Base-by-base conservation (phyloP, 2,329 filamentous ascomycete species). In the Fusarium sp. region DNA sequence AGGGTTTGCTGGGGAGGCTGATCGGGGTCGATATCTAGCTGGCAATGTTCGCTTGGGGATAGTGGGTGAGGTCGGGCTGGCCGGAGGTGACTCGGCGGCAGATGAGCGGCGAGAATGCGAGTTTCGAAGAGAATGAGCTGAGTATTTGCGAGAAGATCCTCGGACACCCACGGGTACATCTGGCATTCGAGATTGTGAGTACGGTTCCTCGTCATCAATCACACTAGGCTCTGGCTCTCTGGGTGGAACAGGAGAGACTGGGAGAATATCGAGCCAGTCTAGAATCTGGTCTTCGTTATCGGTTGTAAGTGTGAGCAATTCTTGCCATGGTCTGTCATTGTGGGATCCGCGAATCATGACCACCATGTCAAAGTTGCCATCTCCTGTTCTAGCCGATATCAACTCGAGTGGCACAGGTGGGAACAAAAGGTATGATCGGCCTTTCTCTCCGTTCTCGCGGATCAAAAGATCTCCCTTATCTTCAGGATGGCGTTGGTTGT, bases 231-330 rank as follows among this genome's bases (percentile, higher is more conserved):
- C 78, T 10, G 75, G 73, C 46, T 79, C 75, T 22, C 73, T 63
- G 0, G 86, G 85, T 3, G 87, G 84, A 13, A 85, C 74, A 2
- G 86, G 86, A 26, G 75, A 78, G 40, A 80, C 79, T 17, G 86
- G 86, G 3, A 98, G 81, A 79, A 97, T 92, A 39, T 92, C 87
- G 37, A 97, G 83, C 96, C 96, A 99, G 78, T 98, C 96, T 17
- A 87, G 81, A 7, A 91, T 89, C 61, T 94, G 89, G 56, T 92
- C 90, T 65, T 94, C 90, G 74, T 92, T 88, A 53, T 94, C 90
- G 4, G 92, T 88, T 11, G 84, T 87, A 17, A 98, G 83, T n/a
- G 88, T 90, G 60, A 98, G 82, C 8, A 97, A 82, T 79, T 99
- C 94, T 65, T 90, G 90, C 94, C 95, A 98, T 67, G 92, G 88